Percentiles rank a stretch among this genome's conserved stretches.
phyloP scores from a whole-genome alignment of 495 filamentous ascomycete genomes.

The Penicillium verhagenii region DNA sequence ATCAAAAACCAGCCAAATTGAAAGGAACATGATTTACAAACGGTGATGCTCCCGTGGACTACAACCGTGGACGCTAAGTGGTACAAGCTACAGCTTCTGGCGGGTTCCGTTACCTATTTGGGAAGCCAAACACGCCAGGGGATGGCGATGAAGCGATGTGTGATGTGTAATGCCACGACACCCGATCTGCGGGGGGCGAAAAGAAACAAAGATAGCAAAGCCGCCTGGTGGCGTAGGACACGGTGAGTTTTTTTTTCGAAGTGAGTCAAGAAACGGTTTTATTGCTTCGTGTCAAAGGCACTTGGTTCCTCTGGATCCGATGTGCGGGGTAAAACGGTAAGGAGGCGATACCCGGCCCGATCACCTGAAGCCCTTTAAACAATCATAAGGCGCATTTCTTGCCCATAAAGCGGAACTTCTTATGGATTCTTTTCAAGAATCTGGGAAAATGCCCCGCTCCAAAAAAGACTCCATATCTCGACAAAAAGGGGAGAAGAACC shows the following conservation, averaged over 20 bases:
- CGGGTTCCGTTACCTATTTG: neutral
- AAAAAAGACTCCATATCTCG: neutral
- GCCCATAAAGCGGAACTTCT: neutral
- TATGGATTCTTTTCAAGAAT: neutral
- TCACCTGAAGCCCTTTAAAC: neutral
- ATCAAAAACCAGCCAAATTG: neutral
- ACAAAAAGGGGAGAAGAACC: conserved; percentile 24
- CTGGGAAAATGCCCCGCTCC: conserved; percentile 3
- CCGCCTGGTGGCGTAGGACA: neutral
- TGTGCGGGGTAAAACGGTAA: conserved; percentile 5
- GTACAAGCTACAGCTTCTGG: neutral
- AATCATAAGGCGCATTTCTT: conserved; percentile 6
- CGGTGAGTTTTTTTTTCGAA: neutral
- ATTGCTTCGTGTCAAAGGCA: neutral
- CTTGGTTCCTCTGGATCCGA: conserved; percentile 1
- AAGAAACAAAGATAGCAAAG: neutral
- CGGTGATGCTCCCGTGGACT: neutral
- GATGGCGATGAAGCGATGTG: neutral
- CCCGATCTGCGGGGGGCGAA: neutral
- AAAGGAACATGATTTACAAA: neutral
- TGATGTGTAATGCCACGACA: conserved; percentile 1
- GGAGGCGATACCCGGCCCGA: conserved; percentile 5
- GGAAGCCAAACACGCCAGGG: neutral
- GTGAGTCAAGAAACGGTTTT: neutral
- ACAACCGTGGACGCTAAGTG: neutral